Evolutionary conservation across 352 stramenopile genomes (phyloP).

Genomic region (Aphanomyces cochlioides): DNA sequence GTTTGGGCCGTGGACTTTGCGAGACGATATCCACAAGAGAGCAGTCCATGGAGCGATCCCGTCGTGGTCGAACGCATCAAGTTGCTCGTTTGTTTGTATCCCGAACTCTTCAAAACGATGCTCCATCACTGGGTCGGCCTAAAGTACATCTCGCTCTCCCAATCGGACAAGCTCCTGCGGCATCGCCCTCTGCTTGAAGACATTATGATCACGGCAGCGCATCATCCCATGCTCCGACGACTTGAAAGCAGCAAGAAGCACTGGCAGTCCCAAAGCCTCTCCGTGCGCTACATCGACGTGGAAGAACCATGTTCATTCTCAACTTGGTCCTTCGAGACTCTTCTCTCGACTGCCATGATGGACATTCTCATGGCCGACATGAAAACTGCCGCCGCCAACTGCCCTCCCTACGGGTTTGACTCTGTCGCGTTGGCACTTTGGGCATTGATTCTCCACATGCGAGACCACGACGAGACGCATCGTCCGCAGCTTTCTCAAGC

Average conservation of each 20-base stretch:
- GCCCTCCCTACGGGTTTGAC: background rate
- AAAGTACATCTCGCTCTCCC: background rate
- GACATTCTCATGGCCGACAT: background rate
- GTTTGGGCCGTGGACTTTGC: background rate
- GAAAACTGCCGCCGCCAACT: background rate
- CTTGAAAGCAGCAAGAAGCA: slow-evolving; percentile 2
- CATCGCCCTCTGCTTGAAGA: background rate
- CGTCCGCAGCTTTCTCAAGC: background rate
- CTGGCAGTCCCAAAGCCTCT: background rate
- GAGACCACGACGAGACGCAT: background rate
- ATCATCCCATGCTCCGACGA: background rate
- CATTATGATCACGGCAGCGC: background rate
- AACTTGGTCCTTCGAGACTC: background rate
- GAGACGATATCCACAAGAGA: background rate
- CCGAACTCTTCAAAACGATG: slow-evolving; percentile 11
- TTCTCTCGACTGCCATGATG: background rate
- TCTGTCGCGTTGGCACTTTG: background rate
- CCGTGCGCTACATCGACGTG: background rate
- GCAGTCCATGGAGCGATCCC: background rate
- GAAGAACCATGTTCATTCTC: background rate
- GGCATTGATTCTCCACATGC: background rate
- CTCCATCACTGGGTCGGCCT: slow-evolving; percentile 8
- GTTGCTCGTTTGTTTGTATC: slow-evolving; percentile 7
- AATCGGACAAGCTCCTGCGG: background rate
- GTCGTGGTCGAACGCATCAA: slow-evolving; percentile 12